Base-by-base conservation (phyloP, 2,329 filamentous ascomycete genomes). In the Ascochyta rabiei region DNA sequence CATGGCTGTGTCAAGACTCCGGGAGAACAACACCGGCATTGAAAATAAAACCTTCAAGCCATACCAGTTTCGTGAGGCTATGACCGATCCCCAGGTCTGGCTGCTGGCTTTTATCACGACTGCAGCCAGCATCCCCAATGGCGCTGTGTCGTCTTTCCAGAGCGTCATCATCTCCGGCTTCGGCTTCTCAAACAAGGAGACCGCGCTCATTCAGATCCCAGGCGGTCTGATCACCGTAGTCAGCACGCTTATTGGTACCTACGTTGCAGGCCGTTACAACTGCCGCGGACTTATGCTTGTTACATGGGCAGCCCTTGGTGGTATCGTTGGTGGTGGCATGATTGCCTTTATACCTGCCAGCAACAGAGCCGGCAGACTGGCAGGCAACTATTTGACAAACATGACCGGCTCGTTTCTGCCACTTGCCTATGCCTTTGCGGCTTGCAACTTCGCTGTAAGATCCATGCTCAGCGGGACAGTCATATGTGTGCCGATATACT, bases 21-120 rank as follows among this genome's bases (percentile, higher is more conserved):
- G 76, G 7, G 70, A 72, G 16, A 82, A 82, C 55, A 75, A 79
- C 48, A 82, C 77, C 2, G 80, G 80, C n/a, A 80, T 81, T 30
- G 79, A 81, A 53, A 81, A 79, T 64, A 79, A 77, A 39, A 68
- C 75, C 9, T 77, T 81, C 68, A 82, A 82, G 52, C 61, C 61
- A 18, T 55, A 68, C 3, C 80, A 83, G 50, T 70, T 79, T 24
- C 28, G 72, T 7, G 80, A 83, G 59, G 73, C 73, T 6, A 78
- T 83, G 51, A 68, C 68, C 4, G 77, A 81, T 42, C 77, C 79
- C 0, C 76, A 73, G 64, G 67, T 75, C 4, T 67, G 75, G 57
- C 62, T 71, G 42, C 42, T 78, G 15, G 65, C 76, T 3, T 64
- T 71, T 48, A 61, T 77, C 38, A 70, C 66, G 6, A 65, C 72